phyloP scores from a whole-genome alignment of 352 stramenopile genomes.

The Globisporangium nunn region DNA sequence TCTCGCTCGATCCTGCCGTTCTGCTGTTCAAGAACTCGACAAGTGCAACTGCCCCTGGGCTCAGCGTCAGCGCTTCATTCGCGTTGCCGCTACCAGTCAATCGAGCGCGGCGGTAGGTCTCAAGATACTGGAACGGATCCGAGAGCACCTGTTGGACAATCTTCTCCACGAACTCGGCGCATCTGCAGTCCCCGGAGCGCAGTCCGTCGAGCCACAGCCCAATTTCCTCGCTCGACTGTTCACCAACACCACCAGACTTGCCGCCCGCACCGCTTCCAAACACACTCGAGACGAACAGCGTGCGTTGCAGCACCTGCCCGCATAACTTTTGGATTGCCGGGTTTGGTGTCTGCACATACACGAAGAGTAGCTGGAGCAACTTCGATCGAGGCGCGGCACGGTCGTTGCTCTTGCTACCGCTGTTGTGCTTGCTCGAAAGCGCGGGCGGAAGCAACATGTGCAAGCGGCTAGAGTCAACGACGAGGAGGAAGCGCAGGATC shows the following conservation, averaged over 20 bases:
- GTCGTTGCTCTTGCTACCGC: conserved; percentile 7
- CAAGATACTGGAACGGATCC: conserved; percentile 44
- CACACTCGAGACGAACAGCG: conserved; percentile 40
- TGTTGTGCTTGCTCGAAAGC: conserved; percentile 6
- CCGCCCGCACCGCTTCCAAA: conserved; percentile 32
- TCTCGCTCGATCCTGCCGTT: not conserved
- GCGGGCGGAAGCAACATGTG: conserved; percentile 38
- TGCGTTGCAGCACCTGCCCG: conserved; percentile 42
- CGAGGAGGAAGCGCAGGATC: conserved; percentile 60
- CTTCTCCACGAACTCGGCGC: conserved; percentile 38
- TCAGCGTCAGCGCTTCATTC: conserved; percentile 17
- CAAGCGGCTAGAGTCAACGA: conserved; percentile 48
- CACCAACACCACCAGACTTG: not conserved
- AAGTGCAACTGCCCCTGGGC: conserved; percentile 40
- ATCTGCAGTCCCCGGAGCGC: conserved; percentile 21
- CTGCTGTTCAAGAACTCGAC: conserved; percentile 38
- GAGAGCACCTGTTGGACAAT: conserved; percentile 32
- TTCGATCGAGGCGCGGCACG: conserved; percentile 30
- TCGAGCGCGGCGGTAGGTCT: conserved; percentile 17
- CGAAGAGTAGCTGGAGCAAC: conserved; percentile 51
- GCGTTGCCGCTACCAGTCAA: conserved; percentile 2
- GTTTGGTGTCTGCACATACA: conserved; percentile 42
- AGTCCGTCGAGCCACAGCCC: conserved; percentile 62
- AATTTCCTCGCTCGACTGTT: conserved; percentile 44
- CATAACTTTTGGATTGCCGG: conserved; percentile 30